These are phyloP conservation scores for Lophium mytilinum DNA, from an alignment of 495 filamentous ascomycete genomes.

Conservation along the genomic window DNA sequence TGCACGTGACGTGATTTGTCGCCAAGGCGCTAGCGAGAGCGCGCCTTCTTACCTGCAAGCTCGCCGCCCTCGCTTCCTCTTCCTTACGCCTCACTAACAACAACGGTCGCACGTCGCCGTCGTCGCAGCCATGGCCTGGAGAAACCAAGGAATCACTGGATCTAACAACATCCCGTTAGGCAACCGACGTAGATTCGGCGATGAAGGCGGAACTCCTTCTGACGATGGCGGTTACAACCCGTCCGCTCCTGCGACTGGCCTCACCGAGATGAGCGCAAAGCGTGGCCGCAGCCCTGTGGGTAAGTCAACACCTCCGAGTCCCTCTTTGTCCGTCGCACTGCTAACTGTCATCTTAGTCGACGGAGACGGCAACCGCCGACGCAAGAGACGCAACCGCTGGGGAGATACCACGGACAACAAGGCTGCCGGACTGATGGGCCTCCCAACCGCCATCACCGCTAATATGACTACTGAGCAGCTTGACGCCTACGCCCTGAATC, in stretches of 20 bases:
- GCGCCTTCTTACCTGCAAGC: neutral
- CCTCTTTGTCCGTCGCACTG: neutral
- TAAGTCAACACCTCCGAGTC: slow-evolving; percentile 28
- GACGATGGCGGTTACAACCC: slow-evolving; percentile 55
- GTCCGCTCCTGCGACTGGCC: slow-evolving; percentile 41
- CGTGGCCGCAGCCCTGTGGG: slow-evolving; percentile 70
- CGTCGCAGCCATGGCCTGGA: slow-evolving; percentile 66
- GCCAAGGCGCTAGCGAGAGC: too few species aligned
- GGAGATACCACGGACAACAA: slow-evolving; percentile 95
- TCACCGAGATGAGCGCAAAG: slow-evolving; percentile 47
- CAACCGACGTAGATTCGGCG: slow-evolving; percentile 73
- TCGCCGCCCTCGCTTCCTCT: neutral
- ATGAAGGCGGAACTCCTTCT: slow-evolving; percentile 43
- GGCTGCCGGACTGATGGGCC: slow-evolving; percentile 93
- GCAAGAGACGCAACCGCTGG: slow-evolving; percentile 98
- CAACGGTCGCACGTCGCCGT: neutral
- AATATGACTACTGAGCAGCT: slow-evolving; percentile 97
- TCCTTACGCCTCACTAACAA: slow-evolving; percentile 2
- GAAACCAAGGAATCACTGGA: slow-evolving; percentile 91
- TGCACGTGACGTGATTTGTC: too few species aligned
- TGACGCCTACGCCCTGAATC: slow-evolving; percentile 88
- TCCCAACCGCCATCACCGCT: slow-evolving; percentile 89
- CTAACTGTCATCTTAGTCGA: slow-evolving; percentile 31
- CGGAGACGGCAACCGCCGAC: slow-evolving; percentile 63
- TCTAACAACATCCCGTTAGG: slow-evolving; percentile 98